phyloP scores from a whole-genome alignment of 2,329 filamentous ascomycete species.

The Scopulariopsis brevicaulis region DNA sequence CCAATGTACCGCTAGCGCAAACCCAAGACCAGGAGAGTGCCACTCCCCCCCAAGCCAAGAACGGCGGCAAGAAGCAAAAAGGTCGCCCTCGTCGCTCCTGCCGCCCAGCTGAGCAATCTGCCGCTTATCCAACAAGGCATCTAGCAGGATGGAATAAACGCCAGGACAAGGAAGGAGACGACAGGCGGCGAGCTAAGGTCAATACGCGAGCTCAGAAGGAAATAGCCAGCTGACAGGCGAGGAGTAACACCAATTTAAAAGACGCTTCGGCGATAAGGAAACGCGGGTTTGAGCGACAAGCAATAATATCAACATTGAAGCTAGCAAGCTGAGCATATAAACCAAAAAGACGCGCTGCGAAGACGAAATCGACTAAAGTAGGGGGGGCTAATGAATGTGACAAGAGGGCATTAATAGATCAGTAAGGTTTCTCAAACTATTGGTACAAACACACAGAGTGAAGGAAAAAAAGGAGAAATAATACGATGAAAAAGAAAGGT shows the following conservation, averaged over 20 bases:
- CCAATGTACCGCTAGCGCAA: neutral
- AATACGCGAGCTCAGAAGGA: neutral
- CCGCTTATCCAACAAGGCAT: neutral
- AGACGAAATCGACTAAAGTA: slow-evolving; percentile 21
- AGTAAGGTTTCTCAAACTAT: neutral
- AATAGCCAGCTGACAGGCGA: neutral
- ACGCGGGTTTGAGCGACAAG: neutral
- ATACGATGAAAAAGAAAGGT: slow-evolving; percentile 23
- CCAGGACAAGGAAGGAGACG: neutral
- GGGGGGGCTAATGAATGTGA: slow-evolving; percentile 21
- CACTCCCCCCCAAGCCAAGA: neutral
- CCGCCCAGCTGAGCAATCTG: neutral
- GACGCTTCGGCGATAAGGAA: neutral
- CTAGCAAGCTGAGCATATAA: neutral
- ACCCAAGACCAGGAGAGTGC: neutral
- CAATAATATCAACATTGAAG: neutral
- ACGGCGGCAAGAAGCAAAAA: neutral
- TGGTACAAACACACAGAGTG: slow-evolving; percentile 16
- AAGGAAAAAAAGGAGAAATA: slow-evolving; percentile 21
- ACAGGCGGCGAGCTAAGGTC: neutral
- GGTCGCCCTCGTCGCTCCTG: neutral
- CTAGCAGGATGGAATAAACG: neutral
- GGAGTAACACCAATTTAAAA: neutral
- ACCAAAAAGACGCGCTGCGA: slow-evolving; percentile 10
- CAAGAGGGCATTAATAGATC: slow-evolving; percentile 13